Percentiles rank a stretch among this genome's conserved stretches.
Conservation (phyloP, 805 yeast species). For the Cyberlindnera americana region DNA sequence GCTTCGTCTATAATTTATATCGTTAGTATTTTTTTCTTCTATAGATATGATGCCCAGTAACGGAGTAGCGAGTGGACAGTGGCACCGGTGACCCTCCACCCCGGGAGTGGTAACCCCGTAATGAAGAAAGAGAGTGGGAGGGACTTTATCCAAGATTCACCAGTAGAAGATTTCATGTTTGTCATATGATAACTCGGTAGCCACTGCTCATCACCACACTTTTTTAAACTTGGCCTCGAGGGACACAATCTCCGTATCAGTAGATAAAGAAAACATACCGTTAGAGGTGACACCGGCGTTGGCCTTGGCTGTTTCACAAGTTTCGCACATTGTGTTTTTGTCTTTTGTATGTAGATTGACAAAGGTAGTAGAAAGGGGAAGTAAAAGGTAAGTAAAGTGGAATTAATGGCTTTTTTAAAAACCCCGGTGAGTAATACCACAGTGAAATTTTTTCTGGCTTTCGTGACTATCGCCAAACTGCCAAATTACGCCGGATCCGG, state of each 20-base stretch:
- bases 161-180: too few relatives aligned
- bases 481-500: conserved; percentile 9
- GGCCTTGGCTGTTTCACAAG: conserved; percentile 28
- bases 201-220: too few relatives aligned
- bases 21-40: conserved; percentile 18
- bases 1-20: conserved; percentile 8
- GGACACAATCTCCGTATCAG: too few relatives aligned
- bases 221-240: too few relatives aligned
- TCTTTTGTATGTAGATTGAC: too few relatives aligned
- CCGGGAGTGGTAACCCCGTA: too few relatives aligned
- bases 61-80: too few relatives aligned
- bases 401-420: conserved; percentile 1
- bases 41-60: too few relatives aligned
- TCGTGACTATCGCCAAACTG: conserved; percentile 5
- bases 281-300: conserved; percentile 17
- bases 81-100: not conserved
- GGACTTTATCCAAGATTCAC: too few relatives aligned
- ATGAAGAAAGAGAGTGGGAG: too few relatives aligned
- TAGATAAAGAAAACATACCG: conserved; percentile 9
- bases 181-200: too few relatives aligned
- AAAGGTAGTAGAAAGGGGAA: too few relatives aligned
- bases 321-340: conserved; percentile 21
- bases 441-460: conserved; percentile 11
- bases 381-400: not conserved
- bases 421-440: conserved; percentile 14